Evolutionary conservation across 2,329 filamentous ascomycete species (phyloP).

Genomic region (Pseudogymnoascus sp.): DNA sequence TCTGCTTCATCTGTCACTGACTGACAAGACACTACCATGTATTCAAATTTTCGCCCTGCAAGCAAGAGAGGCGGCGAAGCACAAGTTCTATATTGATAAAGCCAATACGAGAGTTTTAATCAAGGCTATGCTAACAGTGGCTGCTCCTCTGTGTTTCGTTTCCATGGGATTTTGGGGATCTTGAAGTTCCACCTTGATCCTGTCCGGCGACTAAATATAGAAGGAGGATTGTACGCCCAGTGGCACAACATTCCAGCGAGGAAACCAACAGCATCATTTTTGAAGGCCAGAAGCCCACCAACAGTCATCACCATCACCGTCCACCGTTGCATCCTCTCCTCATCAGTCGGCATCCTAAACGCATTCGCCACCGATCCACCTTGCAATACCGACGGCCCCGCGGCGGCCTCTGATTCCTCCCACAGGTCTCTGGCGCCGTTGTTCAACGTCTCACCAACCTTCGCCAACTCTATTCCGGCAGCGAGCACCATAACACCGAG

Average conservation of each 20-base stretch:
- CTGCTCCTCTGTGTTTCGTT: background rate
- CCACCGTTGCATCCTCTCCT: constrained; percentile 68
- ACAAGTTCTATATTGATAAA: background rate
- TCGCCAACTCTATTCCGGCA: constrained; percentile 77
- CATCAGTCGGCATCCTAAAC: constrained; percentile 49
- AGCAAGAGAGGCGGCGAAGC: background rate
- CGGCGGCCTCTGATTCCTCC: constrained; percentile 40
- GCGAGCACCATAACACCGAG: constrained; percentile 85
- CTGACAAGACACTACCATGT: background rate
- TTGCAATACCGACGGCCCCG: background rate
- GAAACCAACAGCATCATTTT: constrained; percentile 85
- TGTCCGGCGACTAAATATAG: background rate
- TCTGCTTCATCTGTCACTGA: background rate
- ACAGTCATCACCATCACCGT: constrained; percentile 85
- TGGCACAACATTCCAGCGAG: constrained; percentile 72
- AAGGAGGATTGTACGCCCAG: constrained; percentile 45
- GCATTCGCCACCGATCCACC: constrained; percentile 23
- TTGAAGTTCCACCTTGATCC: background rate
- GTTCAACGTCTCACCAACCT: constrained; percentile 77
- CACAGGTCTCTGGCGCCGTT: constrained; percentile 55
- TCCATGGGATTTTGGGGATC: background rate
- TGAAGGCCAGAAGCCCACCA: constrained; percentile 72
- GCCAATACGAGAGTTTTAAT: background rate
- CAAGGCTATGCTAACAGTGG: background rate
- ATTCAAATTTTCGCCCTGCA: background rate